A percentile compares a stretch with the other conserved stretches of the same genome.
These are phyloP conservation scores for Colletotrichum kahawae DNA, from an alignment of 2,329 filamentous ascomycete genomes.

Conservation along the genomic window DNA sequence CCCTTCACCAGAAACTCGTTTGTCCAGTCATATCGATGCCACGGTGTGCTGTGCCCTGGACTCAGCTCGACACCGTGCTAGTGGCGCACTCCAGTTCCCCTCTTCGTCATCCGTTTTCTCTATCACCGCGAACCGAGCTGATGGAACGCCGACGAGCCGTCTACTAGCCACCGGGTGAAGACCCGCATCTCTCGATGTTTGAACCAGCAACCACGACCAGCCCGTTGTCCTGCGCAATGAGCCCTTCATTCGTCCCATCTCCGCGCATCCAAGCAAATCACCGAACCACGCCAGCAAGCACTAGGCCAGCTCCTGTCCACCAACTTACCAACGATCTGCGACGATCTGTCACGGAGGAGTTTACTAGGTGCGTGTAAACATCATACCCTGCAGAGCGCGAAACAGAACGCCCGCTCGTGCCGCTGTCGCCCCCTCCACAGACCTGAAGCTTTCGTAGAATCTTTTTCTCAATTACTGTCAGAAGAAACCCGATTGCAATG, in stretches of 20 bases:
- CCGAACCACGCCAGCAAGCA: background rate
- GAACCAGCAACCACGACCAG: background rate
- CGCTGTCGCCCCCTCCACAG: background rate
- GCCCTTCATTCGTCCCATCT: slow-evolving; percentile 2
- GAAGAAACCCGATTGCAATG: background rate
- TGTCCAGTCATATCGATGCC: background rate
- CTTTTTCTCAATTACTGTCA: background rate
- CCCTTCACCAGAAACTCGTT: background rate
- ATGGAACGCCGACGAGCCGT: slow-evolving; percentile 18
- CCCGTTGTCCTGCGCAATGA: background rate
- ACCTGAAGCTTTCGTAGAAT: background rate
- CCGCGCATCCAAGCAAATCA: background rate
- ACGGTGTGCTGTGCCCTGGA: background rate
- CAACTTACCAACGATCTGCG: slow-evolving; percentile 4
- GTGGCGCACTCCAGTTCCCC: slow-evolving; percentile 6
- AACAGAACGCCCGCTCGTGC: slow-evolving; percentile 15
- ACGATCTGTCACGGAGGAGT: background rate
- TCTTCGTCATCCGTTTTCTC: slow-evolving; percentile 5
- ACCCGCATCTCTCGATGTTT: background rate
- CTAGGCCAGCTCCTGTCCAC: background rate
- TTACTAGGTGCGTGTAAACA: background rate
- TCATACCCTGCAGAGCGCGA: background rate
- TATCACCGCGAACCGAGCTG: slow-evolving; percentile 13
- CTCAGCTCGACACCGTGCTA: background rate
- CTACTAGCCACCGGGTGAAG: slow-evolving; percentile 6